phyloP scores from a whole-genome alignment of 1,284 basidiomycete species.

The Hymenochaete sp. region DNA sequence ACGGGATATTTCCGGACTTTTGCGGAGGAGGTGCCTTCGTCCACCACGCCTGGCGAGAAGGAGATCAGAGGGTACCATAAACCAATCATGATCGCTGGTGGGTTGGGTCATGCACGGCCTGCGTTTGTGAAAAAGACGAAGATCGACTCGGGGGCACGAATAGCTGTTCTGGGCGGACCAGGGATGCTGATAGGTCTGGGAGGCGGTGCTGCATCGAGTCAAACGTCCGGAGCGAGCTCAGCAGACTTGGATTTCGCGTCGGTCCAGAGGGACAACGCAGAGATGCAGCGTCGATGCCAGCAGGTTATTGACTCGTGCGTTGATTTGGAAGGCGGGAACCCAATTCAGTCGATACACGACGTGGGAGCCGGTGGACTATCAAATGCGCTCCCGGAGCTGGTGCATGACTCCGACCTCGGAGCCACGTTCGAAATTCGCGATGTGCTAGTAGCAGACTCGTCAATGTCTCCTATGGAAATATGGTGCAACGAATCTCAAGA shows the following conservation, averaged over 20 bases:
- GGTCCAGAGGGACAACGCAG: conserved; percentile 96
- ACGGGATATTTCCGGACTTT: conserved; percentile 88
- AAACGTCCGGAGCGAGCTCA: conserved; percentile 79
- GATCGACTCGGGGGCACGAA: conserved; percentile 73
- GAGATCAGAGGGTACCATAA: conserved; percentile 97
- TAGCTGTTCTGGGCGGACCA: conserved; percentile 95
- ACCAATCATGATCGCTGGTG: conserved; percentile 99
- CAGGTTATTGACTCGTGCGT: conserved; percentile 94
- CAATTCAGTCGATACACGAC: conserved; percentile 95
- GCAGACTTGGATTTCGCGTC: conserved; percentile 95
- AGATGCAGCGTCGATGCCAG: conserved; percentile 96
- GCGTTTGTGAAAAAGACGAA: conserved; percentile 69
- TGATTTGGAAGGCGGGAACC: conserved; percentile 57
- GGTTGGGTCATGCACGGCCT: conserved; percentile 87
- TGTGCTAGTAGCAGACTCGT: conserved; percentile 83
- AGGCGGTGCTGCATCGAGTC: conserved; percentile 92
- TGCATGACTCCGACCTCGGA: conserved; percentile 89
- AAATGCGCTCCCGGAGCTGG: conserved; percentile 94
- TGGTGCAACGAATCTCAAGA: conserved; percentile 99
- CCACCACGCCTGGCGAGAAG: conserved; percentile 31
- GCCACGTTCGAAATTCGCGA: conserved; percentile 94
- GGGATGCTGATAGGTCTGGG: conserved; percentile 96
- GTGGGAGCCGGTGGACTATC: conserved; percentile 96
- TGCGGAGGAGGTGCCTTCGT: conserved; percentile 56
- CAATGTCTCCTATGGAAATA: conserved; percentile 99